Conservation (phyloP, 2,329 filamentous ascomycete species). For the Fusarium pseudoanthophilum region DNA sequence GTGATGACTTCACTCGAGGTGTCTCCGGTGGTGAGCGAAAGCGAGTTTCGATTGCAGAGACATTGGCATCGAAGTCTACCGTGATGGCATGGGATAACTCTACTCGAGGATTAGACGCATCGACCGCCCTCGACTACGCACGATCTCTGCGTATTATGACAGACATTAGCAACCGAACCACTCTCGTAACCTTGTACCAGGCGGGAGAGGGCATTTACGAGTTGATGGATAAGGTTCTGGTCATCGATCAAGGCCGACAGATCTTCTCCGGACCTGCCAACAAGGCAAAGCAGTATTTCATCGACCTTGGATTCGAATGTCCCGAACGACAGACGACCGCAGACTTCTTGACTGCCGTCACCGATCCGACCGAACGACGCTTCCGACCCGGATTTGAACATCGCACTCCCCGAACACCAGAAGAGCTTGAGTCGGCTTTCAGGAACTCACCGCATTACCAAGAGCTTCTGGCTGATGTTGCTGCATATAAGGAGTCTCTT, state of each 20-base stretch:
- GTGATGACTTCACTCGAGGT: constrained; percentile 77
- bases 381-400: constrained; percentile 73
- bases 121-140: constrained; percentile 81
- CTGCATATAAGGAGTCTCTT: constrained; percentile 56
- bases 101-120: constrained; percentile 82
- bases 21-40: constrained; percentile 85
- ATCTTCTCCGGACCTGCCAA: constrained; percentile 74
- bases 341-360: constrained; percentile 48
- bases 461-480: constrained; percentile 68
- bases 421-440: constrained; percentile 75
- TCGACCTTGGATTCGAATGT: constrained; percentile 74
- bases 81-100: constrained; percentile 85
- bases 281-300: constrained; percentile 73
- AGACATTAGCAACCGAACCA: constrained; percentile 73
- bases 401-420: constrained; percentile 73
- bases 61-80: constrained; percentile 76
- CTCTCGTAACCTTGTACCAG: constrained; percentile 57
- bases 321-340: constrained; percentile 73
- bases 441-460: constrained; percentile 69
- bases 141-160: constrained; percentile 78
- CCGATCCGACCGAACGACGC: constrained; percentile 73
- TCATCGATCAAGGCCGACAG: constrained; percentile 75
- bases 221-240: constrained; percentile 80
- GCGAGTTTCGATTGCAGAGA: constrained; percentile 82
- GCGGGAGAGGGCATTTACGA: constrained; percentile 57